Evolutionary conservation across 768 basidiomycete species (phyloP), one percentile per base, ranked within the genome.

Genomic region (Boletales sp.): DNA sequence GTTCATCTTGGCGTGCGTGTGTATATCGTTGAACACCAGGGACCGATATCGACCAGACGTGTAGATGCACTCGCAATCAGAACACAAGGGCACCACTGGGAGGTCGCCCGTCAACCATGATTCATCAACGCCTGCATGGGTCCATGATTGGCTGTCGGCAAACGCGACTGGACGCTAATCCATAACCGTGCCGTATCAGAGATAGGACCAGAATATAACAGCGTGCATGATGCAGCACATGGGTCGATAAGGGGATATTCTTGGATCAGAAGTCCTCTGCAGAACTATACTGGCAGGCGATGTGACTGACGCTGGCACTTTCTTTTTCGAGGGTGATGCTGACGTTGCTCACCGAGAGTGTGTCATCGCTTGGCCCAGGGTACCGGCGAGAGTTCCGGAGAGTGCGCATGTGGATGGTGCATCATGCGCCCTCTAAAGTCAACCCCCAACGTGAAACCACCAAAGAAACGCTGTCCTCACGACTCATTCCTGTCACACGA

Each of bases 161-260:
- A 56, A 51, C 45, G 39, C 35, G 45, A 45, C 41, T n/a, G n/a
- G 18, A 7, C 17, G 40, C 27, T 7, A n/a, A 17, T n/a, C 27
- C 27, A 38, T 24, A 38, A 36, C n/a, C 36, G 42, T 30, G 14
- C 44, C 27, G 57, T 51, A 27, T 59, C 58, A 61, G 61, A 61
- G 42, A 15, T 11, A 27, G 24, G 24, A 27, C 24, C 5, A 5
- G 24, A 27, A 45, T 44, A 48, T 18, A 38, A 46, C 40, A 14
- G 18, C 41, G 40, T 11, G 45, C 45, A 50, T 27, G 48, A n/a
- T n/a, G n/a, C n/a, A 19, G 39, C 59, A 43, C 45, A 55, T 39
- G 52, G 12, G n/a, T 37, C 32, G 59, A 61, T 58, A 58, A 61
- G 40, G 36, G 30, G 58, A 47, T 61, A 60, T 60, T 61, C 55